Evolutionary conservation across 1,284 basidiomycete genomes (phyloP).

Genomic region (Stygiomarasmius scandens): DNA sequence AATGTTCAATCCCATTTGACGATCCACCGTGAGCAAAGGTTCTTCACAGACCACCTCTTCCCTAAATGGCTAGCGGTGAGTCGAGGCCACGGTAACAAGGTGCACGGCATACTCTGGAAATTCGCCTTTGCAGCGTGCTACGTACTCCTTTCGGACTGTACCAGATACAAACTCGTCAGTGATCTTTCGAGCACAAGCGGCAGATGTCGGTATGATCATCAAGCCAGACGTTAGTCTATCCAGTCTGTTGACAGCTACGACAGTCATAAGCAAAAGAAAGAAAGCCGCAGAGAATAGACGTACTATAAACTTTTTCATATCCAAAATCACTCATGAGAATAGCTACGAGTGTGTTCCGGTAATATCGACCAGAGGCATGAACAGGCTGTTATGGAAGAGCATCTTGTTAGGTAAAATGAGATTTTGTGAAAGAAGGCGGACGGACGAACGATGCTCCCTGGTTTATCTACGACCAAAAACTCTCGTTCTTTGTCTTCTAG

Average conservation of each 20-base stretch:
- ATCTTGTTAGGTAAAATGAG: slow-evolving; percentile 11
- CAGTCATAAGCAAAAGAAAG: slow-evolving; percentile 10
- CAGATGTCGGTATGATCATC: slow-evolving; percentile 93
- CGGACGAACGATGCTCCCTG: slow-evolving; percentile 84
- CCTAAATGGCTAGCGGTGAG: slow-evolving; percentile 39
- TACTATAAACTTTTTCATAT: slow-evolving; percentile 83
- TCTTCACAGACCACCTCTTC: slow-evolving; percentile 83
- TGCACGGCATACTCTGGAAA: slow-evolving; percentile 71
- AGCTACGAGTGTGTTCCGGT: slow-evolving; percentile 85
- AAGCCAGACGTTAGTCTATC: slow-evolving; percentile 95
- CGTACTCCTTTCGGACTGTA: slow-evolving; percentile 87
- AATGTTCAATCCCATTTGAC: slow-evolving; percentile 94
- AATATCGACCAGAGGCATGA: slow-evolving; percentile 88
- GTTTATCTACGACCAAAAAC: slow-evolving; percentile 93
- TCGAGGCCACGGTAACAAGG: background rate
- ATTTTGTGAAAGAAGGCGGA: slow-evolving; percentile 23
- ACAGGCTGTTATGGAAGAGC: slow-evolving; percentile 62
- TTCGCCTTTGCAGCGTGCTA: slow-evolving; percentile 81
- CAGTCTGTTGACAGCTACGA: slow-evolving; percentile 87
- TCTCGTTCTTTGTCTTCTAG: slow-evolving; percentile 77
- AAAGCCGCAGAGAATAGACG: slow-evolving; percentile 33
- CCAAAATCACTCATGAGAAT: slow-evolving; percentile 87
- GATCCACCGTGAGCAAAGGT: slow-evolving; percentile 89
- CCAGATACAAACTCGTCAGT: slow-evolving; percentile 84
- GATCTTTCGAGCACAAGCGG: slow-evolving; percentile 64